These are phyloP conservation scores for Penicillium tannophilum DNA, from an alignment of 495 filamentous ascomycete species.

Conservation along the genomic window DNA sequence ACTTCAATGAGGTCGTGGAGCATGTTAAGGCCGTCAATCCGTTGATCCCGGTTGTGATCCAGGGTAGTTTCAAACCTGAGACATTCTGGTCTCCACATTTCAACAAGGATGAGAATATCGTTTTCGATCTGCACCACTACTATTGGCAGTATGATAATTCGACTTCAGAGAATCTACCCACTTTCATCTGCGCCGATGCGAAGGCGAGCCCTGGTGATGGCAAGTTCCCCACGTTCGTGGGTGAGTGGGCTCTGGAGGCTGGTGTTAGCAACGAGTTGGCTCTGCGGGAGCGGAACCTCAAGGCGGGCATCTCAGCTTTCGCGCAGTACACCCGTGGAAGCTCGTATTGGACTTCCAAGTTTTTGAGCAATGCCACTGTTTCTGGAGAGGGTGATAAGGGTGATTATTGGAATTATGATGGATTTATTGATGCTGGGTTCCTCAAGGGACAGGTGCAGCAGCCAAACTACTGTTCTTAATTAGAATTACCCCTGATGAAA, in stretches of 20 bases:
- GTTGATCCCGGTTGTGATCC: conserved; percentile 32
- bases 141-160: conserved; percentile 30
- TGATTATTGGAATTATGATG: conserved; percentile 32
- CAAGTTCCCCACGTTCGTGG: conserved; percentile 36
- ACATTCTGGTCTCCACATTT: conserved; percentile 29
- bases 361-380: conserved; percentile 23
- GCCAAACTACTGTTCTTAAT: conserved; percentile 9
- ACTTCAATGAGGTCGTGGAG: conserved; percentile 26
- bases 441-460: conserved; percentile 1
- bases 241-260: conserved; percentile 34
- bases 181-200: conserved; percentile 17
- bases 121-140: conserved; percentile 37
- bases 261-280: conserved; percentile 24
- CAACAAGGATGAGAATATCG: conserved; percentile 23
- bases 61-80: conserved; percentile 32
- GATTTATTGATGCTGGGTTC: conserved; percentile 6
- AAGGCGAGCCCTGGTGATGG: conserved; percentile 20
- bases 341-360: conserved; percentile 33
- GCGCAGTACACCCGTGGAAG: conserved; percentile 26
- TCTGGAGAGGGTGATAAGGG: conserved; percentile 23
- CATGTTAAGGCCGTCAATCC: conserved; percentile 22
- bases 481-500: too few relatives aligned
- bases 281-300: conserved; percentile 28
- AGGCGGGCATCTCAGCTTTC: conserved; percentile 24
- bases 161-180: conserved; percentile 27